phyloP scores from a whole-genome alignment of 495 filamentous ascomycete species.

The Penicillium coprophilum region DNA sequence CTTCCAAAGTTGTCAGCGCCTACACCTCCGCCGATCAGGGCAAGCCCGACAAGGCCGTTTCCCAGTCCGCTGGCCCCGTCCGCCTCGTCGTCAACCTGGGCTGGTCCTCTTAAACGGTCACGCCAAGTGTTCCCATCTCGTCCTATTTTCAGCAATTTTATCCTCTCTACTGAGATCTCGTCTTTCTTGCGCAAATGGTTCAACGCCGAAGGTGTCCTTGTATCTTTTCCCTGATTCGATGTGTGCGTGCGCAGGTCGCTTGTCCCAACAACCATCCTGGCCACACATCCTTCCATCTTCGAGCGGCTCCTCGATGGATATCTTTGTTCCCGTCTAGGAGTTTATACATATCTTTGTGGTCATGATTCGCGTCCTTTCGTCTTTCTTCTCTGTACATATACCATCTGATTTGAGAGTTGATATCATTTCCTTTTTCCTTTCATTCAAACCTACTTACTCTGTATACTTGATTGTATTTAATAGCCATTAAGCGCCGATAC shows the following conservation, averaged over 20 bases:
- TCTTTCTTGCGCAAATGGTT: conserved; percentile 25
- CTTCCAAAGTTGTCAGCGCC: conserved; percentile 32
- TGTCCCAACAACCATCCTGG: conserved; percentile 9
- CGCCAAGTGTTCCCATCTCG: background rate
- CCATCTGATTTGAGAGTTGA: conserved; percentile 24
- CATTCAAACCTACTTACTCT: background rate
- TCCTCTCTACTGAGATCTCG: conserved; percentile 9
- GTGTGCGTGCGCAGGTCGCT: conserved; percentile 15
- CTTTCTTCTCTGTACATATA: conserved; percentile 36
- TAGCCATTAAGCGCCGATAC: background rate
- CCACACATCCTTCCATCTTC: conserved; percentile 10
- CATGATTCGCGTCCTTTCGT: conserved; percentile 22
- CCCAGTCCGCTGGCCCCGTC: conserved; percentile 21
- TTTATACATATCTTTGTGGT: conserved; percentile 24
- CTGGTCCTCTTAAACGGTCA: conserved; percentile 29
- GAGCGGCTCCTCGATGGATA: conserved; percentile 13
- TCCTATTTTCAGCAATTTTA: conserved; percentile 13
- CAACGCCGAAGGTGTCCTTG: conserved; percentile 10
- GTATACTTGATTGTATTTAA: background rate
- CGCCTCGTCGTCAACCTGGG: conserved; percentile 40
- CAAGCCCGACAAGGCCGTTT: conserved; percentile 20
- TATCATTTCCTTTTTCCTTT: conserved; percentile 24
- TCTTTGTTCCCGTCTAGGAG: conserved; percentile 6
- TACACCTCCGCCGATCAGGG: conserved; percentile 34
- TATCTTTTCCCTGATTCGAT: background rate